Base-by-base conservation (phyloP, 129 eudicot species). In the Escallonia rubra region DNA sequence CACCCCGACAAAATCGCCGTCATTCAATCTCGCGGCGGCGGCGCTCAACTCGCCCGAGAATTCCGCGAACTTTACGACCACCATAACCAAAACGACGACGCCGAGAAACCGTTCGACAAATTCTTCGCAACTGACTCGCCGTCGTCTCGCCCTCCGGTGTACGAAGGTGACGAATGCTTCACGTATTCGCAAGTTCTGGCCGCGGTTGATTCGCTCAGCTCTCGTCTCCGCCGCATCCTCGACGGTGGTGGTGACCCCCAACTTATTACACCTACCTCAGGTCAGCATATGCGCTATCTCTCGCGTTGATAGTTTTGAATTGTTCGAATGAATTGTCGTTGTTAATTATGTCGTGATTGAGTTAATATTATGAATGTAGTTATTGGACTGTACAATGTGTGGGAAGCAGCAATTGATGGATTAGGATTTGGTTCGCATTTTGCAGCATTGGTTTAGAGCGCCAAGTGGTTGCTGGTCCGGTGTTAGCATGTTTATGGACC, bases 1-100 rank as follows among this genome's bases (percentile, higher is more conserved):
- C 63, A 41, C 78, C 95, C 96, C 41, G 63, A 59, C 57, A 88
- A 86, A 72, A 63, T 82, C 63, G 95, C 98, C 48, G 90, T 88
- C n/a, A 84, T 92, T 40, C 98, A 83, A 41, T 82, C 98, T 65
- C 66, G 50, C 9, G 64, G 68, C 58, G 71, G 11, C 75, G 74
- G 60, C 73, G 59, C 64, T 23, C 34, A 23, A 23, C 34, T 23
- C 38, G 62, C 83, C 78, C 56, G 66, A 15, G 74, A 66, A 44
- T 68, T 68, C 43, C 67, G 41, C 54, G 50, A 43, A 41, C 8
- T 5, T 34, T 47, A 12, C 50, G 4, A 74, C 50, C 63, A 39
- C 9, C 14, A 48, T 43, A n/a, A 10, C 38, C 34, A 23, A 23
- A 11, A 7, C 3, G 40, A 10, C 68, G 16, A 9, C 23, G 16